A percentile compares a stretch with the other conserved stretches of the same genome.
phyloP scores from a whole-genome alignment of 805 yeast species.

The Cyberlindnera mississippiensis region DNA sequence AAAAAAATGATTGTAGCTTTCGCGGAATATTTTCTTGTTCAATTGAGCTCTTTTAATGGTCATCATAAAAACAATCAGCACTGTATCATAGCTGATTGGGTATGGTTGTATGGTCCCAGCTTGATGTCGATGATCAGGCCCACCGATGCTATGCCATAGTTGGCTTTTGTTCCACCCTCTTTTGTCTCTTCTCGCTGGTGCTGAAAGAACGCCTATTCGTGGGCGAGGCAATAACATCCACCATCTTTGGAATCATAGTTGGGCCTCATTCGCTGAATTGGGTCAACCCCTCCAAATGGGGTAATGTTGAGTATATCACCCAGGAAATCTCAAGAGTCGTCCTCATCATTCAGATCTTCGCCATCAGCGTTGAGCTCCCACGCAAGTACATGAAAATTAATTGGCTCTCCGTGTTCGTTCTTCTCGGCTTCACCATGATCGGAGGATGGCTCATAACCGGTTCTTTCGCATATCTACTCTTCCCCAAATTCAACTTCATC shows the following conservation, averaged over 20 bases:
- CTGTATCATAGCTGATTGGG: too few relatives aligned
- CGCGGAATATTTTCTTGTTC: too few relatives aligned
- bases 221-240: slow-evolving; percentile 89
- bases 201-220: slow-evolving; percentile 79
- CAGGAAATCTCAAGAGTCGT: slow-evolving; percentile 80
- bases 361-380: slow-evolving; percentile 91
- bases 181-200: slow-evolving; percentile 75
- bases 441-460: slow-evolving; percentile 84
- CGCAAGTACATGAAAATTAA: slow-evolving; percentile 81
- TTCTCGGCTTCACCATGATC: slow-evolving; percentile 84
- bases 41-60: too few relatives aligned
- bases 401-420: slow-evolving; percentile 68
- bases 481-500: slow-evolving; percentile 68
- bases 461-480: slow-evolving; percentile 68
- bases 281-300: slow-evolving; percentile 83
- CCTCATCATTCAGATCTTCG: slow-evolving; percentile 82
- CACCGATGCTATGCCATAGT: slow-evolving; percentile 86
- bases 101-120: slow-evolving; percentile 15
- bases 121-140: slow-evolving; percentile 30
- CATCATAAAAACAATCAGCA: too few relatives aligned
- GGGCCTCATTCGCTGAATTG: slow-evolving; percentile 84
- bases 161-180: slow-evolving; percentile 76
- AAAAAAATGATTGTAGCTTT: too few relatives aligned
- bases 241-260: slow-evolving; percentile 75
- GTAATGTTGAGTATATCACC: slow-evolving; percentile 74